Percentiles rank a stretch among this genome's conserved stretches.
Evolutionary conservation across 2,329 filamentous ascomycete genomes (phyloP).

Genomic region (Ophiostoma tasmaniense): DNA sequence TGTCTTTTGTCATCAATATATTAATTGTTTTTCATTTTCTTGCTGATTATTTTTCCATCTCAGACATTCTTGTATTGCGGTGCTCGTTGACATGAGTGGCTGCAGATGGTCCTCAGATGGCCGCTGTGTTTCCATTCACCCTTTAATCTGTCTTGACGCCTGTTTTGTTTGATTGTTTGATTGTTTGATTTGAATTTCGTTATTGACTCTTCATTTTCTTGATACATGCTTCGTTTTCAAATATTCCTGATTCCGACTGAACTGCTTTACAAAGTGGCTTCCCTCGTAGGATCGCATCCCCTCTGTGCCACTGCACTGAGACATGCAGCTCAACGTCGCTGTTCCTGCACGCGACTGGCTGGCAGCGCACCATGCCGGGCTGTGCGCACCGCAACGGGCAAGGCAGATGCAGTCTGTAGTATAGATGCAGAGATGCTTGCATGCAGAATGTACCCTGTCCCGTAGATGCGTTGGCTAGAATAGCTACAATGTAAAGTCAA

Average conservation of each 20-base stretch:
- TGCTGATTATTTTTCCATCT: not conserved
- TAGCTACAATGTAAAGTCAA: not conserved
- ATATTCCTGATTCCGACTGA: too few relatives aligned
- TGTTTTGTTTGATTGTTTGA: not conserved
- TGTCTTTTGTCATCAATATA: not conserved
- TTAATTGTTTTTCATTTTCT: not conserved
- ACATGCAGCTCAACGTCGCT: conserved; percentile 1
- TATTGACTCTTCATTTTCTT: not conserved
- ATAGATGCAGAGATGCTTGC: not conserved
- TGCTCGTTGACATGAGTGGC: not conserved
- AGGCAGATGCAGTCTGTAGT: not conserved
- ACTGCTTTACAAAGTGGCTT: not conserved
- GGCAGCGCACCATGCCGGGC: conserved; percentile 8
- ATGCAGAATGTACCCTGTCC: not conserved
- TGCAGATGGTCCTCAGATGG: not conserved
- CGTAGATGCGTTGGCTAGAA: not conserved
- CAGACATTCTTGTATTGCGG: not conserved
- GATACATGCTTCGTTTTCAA: not conserved
- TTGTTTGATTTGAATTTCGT: not conserved
- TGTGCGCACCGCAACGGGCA: conserved; percentile 4
- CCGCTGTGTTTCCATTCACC: not conserved
- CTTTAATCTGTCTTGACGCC: not conserved
- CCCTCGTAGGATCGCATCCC: not conserved
- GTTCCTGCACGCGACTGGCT: conserved; percentile 13
- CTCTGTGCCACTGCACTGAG: not conserved